Base-by-base conservation (phyloP, 441 rosid genomes). In the Mallotus japonicus region DNA sequence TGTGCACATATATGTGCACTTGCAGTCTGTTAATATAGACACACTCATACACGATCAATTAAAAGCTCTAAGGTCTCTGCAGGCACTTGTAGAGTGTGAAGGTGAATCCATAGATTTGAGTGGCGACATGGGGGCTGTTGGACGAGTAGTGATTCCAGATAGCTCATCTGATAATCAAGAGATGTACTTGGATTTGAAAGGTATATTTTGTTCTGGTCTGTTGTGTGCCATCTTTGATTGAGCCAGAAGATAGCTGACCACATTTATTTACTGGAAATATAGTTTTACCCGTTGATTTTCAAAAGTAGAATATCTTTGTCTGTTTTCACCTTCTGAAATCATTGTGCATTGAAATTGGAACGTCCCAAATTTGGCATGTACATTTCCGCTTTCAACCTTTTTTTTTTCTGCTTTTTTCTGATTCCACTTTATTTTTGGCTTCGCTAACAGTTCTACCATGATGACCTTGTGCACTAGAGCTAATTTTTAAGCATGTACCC, bases 1-100 rank as follows among this genome's bases (percentile, higher is more conserved):
- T n/a, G n/a, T n/a, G n/a, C 28, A 42, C 34, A 11, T 12, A 17
- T 37, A 37, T 6, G 56, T 15, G 20, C 1, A 8, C 13, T 34
- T 22, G 16, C 34, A 65, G 19, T n/a, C 12, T 49, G n/a, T 22
- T 22, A 1, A 12, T 44, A 12, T 66, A 17, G 15, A n/a, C n/a
- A 19, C 72, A 22, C 65, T 3, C 54, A 50, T 51, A 19, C 37
- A 72, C 65, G 72, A 67, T 70, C 72, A 59, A 73, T 62, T 49
- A 40, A 71, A 77, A 28, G 32, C 20, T 77, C 14, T 75, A 62
- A 80, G 77, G 78, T 65, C 51, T 50, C 22, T 82, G 85, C 88
- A 95, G 99, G 99, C 90, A 9, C 94, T 92, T 51, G 86, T 92
- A 68, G 99, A 95, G 82, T 95, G 97, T 84, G 98, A 93, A 84